phyloP scores from a whole-genome alignment of 2,329 filamentous ascomycete genomes.

The Fusarium circinatum region DNA sequence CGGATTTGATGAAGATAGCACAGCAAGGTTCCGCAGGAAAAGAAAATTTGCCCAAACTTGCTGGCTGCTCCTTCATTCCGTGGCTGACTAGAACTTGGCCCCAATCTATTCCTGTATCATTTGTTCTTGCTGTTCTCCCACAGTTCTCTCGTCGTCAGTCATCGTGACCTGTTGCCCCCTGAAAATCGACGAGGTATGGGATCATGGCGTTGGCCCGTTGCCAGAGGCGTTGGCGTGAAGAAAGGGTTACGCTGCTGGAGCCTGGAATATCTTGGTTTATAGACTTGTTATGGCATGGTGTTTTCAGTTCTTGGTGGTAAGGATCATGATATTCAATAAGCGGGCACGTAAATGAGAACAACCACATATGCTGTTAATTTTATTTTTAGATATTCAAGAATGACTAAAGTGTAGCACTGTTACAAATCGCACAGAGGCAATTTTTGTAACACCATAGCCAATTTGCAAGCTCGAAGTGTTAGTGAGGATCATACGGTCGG shows the following conservation, averaged over 20 bases:
- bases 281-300: slow-evolving; percentile 41
- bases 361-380: not conserved
- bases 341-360: slow-evolving; percentile 27
- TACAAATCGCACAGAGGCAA: not conserved
- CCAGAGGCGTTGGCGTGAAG: slow-evolving; percentile 36
- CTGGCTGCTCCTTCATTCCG: not conserved
- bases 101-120: slow-evolving; percentile 2
- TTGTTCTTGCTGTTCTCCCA: slow-evolving; percentile 26
- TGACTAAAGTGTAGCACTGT: not conserved
- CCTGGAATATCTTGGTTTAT: slow-evolving; percentile 31
- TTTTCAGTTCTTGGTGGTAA: slow-evolving; percentile 28
- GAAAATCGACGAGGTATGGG: slow-evolving; percentile 28
- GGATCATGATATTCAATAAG: slow-evolving; percentile 34
- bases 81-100: not conserved
- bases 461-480: not conserved
- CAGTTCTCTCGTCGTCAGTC: slow-evolving; percentile 19
- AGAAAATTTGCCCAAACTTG: not conserved
- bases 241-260: slow-evolving; percentile 28
- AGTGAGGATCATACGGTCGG: not conserved
- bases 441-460: not conserved
- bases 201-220: slow-evolving; percentile 33
- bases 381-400: slow-evolving; percentile 5
- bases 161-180: slow-evolving; percentile 9
- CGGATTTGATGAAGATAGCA: slow-evolving; percentile 11
- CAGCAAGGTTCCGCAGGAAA: slow-evolving; percentile 6